Conservation (phyloP, 495 filamentous ascomycete species). For the Penicillium angulare region DNA sequence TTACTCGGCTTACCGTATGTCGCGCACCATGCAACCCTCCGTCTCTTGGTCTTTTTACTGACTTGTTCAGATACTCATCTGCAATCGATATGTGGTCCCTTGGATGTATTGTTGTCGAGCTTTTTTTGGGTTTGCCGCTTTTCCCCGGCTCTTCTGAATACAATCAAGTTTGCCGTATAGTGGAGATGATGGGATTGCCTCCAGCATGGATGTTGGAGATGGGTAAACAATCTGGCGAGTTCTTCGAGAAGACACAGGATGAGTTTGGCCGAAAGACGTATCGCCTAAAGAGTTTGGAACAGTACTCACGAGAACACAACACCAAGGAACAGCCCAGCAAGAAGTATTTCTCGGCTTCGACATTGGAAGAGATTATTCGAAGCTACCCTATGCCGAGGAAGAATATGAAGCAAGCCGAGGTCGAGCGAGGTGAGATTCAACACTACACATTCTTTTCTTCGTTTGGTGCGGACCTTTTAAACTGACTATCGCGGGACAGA, state of each 20-base stretch:
- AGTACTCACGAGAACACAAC: slow-evolving; percentile 90
- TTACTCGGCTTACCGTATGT: slow-evolving; percentile 81
- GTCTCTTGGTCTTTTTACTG: not conserved
- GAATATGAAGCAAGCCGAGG: slow-evolving; percentile 97
- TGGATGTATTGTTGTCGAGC: slow-evolving; percentile 97
- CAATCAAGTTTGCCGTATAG: slow-evolving; percentile 95
- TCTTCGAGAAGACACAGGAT: slow-evolving; percentile 94
- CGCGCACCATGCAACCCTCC: not conserved
- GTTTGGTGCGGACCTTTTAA: not conserved
- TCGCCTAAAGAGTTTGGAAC: slow-evolving; percentile 93
- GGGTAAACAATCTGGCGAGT: slow-evolving; percentile 96
- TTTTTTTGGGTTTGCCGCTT: slow-evolving; percentile 91
- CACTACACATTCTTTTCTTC: not conserved
- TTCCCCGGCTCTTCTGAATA: slow-evolving; percentile 99
- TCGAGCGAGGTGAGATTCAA: slow-evolving; percentile 78
- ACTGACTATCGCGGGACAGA: slow-evolving; percentile 55
- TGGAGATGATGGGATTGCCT: slow-evolving; percentile 96
- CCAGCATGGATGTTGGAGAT: slow-evolving; percentile 99
- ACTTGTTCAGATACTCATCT: slow-evolving; percentile 72
- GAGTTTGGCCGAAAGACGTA: slow-evolving; percentile 87
- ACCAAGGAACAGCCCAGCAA: slow-evolving; percentile 99
- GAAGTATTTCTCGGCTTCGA: slow-evolving; percentile 96
- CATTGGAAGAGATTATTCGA: slow-evolving; percentile 93
- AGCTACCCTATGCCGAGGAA: slow-evolving; percentile 97
- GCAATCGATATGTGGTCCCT: slow-evolving; percentile 99